phyloP scores from a whole-genome alignment of 805 yeast species.

The Starmerella ratchasimensis region DNA sequence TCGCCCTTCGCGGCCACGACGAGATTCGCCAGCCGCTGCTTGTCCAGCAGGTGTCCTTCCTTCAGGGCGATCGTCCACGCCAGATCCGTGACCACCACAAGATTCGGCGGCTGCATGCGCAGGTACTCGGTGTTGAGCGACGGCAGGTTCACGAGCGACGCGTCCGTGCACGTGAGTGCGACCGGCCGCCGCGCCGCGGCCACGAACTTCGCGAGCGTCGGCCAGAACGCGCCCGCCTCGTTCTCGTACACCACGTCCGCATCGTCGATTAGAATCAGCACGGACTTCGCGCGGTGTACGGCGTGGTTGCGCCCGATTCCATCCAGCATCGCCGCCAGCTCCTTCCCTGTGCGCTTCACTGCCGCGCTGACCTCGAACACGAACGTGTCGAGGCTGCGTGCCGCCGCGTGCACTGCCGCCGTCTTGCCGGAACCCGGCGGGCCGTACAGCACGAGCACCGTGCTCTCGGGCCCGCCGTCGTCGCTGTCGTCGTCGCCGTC shows the following conservation, averaged over 20 bases:
- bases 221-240: constrained; percentile 67
- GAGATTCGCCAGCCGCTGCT: constrained; percentile 14
- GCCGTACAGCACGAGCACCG: constrained; percentile 43
- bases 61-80: constrained; percentile 25
- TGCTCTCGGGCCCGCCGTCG: constrained; percentile 16
- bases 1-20: constrained; percentile 20
- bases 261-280: constrained; percentile 70
- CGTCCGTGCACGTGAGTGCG: constrained; percentile 47
- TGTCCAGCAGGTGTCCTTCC: constrained; percentile 27
- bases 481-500: constrained; percentile 21
- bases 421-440: constrained; percentile 69
- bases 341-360: constrained; percentile 59
- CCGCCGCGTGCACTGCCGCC: constrained; percentile 52
- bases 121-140: constrained; percentile 2
- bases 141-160: constrained; percentile 17
- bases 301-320: constrained; percentile 78
- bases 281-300: constrained; percentile 47
- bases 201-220: constrained; percentile 47
- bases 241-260: constrained; percentile 66
- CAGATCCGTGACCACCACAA: constrained; percentile 18
- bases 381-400: constrained; percentile 48
- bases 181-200: constrained; percentile 55
- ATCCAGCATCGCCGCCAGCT: constrained; percentile 45
- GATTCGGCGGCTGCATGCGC: constrained; percentile 1
- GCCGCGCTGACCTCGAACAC: constrained; percentile 72